phyloP scores from a whole-genome alignment of 495 filamentous ascomycete species.

The Collariella sp. region DNA sequence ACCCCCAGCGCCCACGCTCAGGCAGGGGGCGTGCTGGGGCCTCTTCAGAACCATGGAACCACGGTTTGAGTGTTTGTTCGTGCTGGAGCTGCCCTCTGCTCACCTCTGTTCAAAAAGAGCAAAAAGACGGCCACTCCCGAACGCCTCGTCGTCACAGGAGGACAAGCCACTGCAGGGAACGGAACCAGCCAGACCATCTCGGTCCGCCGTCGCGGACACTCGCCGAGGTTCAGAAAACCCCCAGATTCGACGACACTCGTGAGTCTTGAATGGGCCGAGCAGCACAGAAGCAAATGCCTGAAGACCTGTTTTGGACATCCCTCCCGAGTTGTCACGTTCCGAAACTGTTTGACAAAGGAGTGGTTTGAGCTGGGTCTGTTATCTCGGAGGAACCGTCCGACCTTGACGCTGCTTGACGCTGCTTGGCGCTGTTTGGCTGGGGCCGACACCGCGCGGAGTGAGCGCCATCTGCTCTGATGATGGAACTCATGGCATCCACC shows the following conservation, averaged over 20 bases:
- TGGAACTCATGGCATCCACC: conserved; percentile 14
- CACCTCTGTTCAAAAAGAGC: no score
- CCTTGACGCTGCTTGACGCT: no score
- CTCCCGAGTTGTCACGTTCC: neutral
- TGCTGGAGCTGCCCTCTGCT: conserved; percentile 11
- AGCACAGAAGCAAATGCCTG: neutral
- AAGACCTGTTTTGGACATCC: neutral
- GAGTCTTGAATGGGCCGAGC: neutral
- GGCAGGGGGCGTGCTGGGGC: no score
- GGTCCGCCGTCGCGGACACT: neutral
- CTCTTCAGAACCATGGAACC: no score
- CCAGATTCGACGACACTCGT: neutral
- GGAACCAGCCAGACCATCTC: neutral
- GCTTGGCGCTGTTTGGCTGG: no score
- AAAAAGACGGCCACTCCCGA: conserved; percentile 15
- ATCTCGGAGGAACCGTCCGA: no score
- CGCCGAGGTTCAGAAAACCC: neutral
- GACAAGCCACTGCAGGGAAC: neutral
- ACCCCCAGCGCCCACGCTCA: no score
- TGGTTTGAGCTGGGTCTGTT: no score
- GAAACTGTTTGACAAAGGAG: neutral
- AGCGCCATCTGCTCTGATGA: conserved; percentile 2
- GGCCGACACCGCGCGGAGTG: neutral
- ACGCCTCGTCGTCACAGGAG: conserved; percentile 12
- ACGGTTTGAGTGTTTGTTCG: no score